Percentiles rank a stretch among this genome's conserved stretches.
Conservation (phyloP, 148 eudicot genomes). For the Persicaria maculosa region DNA sequence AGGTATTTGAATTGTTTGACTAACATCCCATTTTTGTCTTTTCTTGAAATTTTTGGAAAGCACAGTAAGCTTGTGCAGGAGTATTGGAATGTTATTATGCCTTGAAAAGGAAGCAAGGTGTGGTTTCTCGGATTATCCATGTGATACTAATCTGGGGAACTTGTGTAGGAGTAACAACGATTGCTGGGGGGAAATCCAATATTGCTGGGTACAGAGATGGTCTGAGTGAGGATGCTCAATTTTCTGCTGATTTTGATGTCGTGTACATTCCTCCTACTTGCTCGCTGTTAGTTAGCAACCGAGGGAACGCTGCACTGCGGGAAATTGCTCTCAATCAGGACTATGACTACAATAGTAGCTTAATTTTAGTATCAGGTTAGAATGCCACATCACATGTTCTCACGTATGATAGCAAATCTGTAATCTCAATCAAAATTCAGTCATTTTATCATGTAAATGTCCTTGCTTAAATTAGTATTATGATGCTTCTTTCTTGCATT, state of each 20-base stretch:
- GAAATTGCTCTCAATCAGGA: slow-evolving; percentile 76
- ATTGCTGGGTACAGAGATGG: too few relatives aligned
- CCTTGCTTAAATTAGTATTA: slow-evolving; percentile 36
- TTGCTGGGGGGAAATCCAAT: slow-evolving; percentile 44
- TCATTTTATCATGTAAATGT: not conserved
- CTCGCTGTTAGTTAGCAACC: slow-evolving; percentile 61
- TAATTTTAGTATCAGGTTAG: too few relatives aligned
- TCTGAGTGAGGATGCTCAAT: too few relatives aligned
- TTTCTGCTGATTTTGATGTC: too few relatives aligned
- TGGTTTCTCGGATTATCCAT: too few relatives aligned
- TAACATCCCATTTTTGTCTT: too few relatives aligned
- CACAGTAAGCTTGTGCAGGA: too few relatives aligned
- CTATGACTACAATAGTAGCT: slow-evolving; percentile 1
- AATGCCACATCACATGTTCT: too few relatives aligned
- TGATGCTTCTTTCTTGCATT: slow-evolving; percentile 25
- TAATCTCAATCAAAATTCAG: not conserved
- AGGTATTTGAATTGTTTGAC: too few relatives aligned
- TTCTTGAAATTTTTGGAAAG: too few relatives aligned
- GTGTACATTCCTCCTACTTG: too few relatives aligned
- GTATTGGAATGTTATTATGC: not conserved
- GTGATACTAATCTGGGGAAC: not conserved
- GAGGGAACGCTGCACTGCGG: slow-evolving; percentile 93
- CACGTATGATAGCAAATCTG: not conserved
- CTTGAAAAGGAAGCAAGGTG: too few relatives aligned
- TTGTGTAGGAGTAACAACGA: slow-evolving; percentile 79